Evolutionary conservation across 306 rosid species (phyloP), one percentile per base, ranked within the genome.

Genomic region (Abrus pulchellus): DNA sequence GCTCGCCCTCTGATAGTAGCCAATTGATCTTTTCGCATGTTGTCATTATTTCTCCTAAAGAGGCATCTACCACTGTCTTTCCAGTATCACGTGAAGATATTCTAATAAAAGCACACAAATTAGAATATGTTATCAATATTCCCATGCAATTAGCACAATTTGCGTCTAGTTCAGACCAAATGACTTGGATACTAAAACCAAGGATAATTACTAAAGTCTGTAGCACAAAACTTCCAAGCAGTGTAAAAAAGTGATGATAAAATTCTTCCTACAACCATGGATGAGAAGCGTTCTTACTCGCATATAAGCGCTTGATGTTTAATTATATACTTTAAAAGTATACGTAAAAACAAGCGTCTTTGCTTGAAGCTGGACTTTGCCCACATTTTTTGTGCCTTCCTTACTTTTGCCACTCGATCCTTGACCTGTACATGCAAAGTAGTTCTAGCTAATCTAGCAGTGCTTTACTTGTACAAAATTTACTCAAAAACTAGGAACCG

Each of bases 21-120:
- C 98, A 94, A 81, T 90, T 86, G 88, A 94, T 94, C 91, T 94
- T 92, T 90, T 94, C 98, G 66, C 98, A 94, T 43, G 97, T 94
- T 44, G 98, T 90, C 97, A 94, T 94, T 83, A 94, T 86, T 84
- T 94, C 98, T 81, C 97, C 98, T 82, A 94, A 85, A 85, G 90
- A 92, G 64, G 98, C 98, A 85, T 94, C 98, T 14, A 94, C 91
- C 91, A 92, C 89, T 34, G 98, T 94, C 92, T 94, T 94, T 76
- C 98, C 98, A 40, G 98, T 94, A 72, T 94, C 98, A 63, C 97
- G 97, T 8, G 98, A 94, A 71, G 98, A 94, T 78, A 89, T 76
- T 85, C 98, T 94, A 72, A 77, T 34, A 48, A 84, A 73, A 86
- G 76, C 47, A 78, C 77, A 75, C 53, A 68, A 83, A 55, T 76